Base-by-base conservation (phyloP, 139 green algal genomes). In the Penium margaritaceum region DNA sequence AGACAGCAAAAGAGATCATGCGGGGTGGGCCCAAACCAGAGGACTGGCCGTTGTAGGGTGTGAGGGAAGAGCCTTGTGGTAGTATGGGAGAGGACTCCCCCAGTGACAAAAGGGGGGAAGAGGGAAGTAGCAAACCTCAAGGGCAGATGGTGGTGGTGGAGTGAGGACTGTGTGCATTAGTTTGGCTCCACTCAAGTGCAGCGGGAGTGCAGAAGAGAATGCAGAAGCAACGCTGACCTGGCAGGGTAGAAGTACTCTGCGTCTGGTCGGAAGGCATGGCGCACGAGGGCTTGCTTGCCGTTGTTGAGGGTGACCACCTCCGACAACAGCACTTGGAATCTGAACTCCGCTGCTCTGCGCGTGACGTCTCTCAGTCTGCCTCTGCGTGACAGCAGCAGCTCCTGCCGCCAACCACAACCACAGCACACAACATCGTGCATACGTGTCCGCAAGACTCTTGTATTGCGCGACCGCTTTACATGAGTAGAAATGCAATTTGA, bases 241-340 rank as follows among this genome's bases (percentile, higher is more conserved):
- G 74, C 74, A 15, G 74, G 74, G 33, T 80, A 80, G 74, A 80
- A 80, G 63, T 80, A 80, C 19, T 75, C 74, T 5, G 47, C 9
- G 27, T 79, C 72, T 14, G 53, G n/a, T 43, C 62, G 39, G 9
- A 53, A 79, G 63, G 35, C 72, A 57, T 79, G 72, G 1, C 72
- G 63, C 12, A 65, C 12, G 12, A 65, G 55, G 7, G 9, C 12
- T 43, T 19, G 12, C 9, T 37, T 35, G 14, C 55, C 55, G 14
- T 12, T 7, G 14, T 65, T 14, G 14, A 19, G 9, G 14, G 30
- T 7, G 14, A 12, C 55, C 7, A 65, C 55, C 7, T 65, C 7
- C 7, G 55, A 65, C 7, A 65, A 14, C 7, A 65, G 32, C 30
- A 65, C 32, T 65, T 65, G 55, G 14, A 65, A 65, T 37, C 55